These are phyloP conservation scores for Leccinum boreale DNA, from an alignment of 768 basidiomycete species.

Conservation along the genomic window DNA sequence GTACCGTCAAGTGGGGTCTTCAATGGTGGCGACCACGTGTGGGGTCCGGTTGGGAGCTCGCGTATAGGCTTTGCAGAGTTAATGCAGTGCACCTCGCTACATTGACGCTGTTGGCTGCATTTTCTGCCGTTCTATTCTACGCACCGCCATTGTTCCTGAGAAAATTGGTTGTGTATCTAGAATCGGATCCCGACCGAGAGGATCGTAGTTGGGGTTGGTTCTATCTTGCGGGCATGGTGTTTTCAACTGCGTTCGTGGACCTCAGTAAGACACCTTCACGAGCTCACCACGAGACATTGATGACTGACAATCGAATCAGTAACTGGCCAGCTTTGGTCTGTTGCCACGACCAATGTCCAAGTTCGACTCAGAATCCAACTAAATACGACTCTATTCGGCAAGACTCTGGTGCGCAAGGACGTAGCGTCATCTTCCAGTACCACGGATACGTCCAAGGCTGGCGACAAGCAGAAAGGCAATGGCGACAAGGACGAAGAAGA, in stretches of 20 bases:
- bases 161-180: constrained; percentile 60
- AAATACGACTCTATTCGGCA: constrained; percentile 81
- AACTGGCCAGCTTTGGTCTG: constrained; percentile 67
- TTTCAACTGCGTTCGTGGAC: constrained; percentile 40
- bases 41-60: constrained; percentile 64
- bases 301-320: constrained; percentile 30
- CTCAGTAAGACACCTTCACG: constrained; percentile 34
- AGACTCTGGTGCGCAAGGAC: constrained; percentile 85
- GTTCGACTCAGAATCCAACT: constrained; percentile 70
- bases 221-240: constrained; percentile 52
- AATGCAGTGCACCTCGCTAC: constrained; percentile 43
- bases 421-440: constrained; percentile 60
- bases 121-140: constrained; percentile 66
- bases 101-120: constrained; percentile 49
- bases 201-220: constrained; percentile 74
- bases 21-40: constrained; percentile 56
- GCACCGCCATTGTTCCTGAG: constrained; percentile 58
- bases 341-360: constrained; percentile 68
- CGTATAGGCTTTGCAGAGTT: constrained; percentile 56
- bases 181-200: constrained; percentile 54
- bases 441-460: constrained; percentile 22
- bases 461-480: constrained; percentile 14
- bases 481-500: constrained; percentile 37
- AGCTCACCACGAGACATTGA: not conserved
- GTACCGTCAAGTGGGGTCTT: constrained; percentile 46